Percentiles rank a stretch among this genome's conserved stretches.
These are phyloP conservation scores for Beauveria sp. DNA, from an alignment of 2,329 filamentous ascomycete species.

Conservation along the genomic window DNA sequence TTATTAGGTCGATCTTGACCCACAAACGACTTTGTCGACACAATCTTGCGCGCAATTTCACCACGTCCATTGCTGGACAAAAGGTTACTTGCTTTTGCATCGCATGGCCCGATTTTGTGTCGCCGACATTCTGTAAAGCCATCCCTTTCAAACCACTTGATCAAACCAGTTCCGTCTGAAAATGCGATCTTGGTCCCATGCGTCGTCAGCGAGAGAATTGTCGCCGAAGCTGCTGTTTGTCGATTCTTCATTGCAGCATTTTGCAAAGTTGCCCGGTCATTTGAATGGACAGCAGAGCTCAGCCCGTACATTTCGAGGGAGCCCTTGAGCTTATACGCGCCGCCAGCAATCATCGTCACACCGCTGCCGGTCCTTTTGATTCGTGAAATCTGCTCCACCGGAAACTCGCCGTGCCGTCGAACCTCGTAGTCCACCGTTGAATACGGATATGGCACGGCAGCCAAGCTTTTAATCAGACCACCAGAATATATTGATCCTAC, in stretches of 20 bases:
- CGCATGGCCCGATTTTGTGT: conserved; percentile 48
- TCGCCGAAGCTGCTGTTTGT: conserved; percentile 72
- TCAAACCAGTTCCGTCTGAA: conserved; percentile 72
- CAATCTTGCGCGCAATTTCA: conserved; percentile 74
- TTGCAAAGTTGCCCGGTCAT: conserved; percentile 23
- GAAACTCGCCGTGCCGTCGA: conserved; percentile 46
- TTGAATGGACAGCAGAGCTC: conserved; percentile 22
- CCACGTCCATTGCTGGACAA: conserved; percentile 48
- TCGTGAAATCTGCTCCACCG: conserved; percentile 43
- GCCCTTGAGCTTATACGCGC: conserved; percentile 87
- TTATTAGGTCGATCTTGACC: conserved; percentile 34
- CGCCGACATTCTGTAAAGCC: conserved; percentile 55
- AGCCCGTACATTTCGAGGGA: conserved; percentile 81
- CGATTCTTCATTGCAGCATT: conserved; percentile 64
- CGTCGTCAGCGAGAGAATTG: conserved; percentile 70
- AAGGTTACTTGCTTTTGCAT: conserved; percentile 39
- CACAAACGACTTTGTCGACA: conserved; percentile 47
- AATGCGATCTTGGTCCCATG: conserved; percentile 79
- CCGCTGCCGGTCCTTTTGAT: conserved; percentile 47
- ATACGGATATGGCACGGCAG: conserved; percentile 61
- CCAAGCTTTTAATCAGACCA: conserved; percentile 65
- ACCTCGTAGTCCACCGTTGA: conserved; percentile 54
- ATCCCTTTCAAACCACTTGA: conserved; percentile 90
- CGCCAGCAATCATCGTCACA: conserved; percentile 70
- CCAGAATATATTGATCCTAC: conserved; percentile 77